Conservation (phyloP, 495 filamentous ascomycete species). For the Glonium stellatum region DNA sequence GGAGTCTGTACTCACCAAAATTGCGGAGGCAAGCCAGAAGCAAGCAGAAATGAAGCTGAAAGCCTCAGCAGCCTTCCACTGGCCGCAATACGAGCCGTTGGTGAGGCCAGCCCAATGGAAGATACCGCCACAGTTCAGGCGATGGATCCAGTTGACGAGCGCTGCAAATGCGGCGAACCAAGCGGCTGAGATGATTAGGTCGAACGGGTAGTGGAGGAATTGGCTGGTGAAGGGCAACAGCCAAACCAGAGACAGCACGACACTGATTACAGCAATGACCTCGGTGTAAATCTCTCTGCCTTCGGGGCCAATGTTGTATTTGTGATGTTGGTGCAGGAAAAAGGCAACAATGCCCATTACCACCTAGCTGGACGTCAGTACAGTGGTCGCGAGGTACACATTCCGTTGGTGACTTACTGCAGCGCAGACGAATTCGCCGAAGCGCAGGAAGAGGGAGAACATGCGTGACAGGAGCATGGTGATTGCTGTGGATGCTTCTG, state of each 20-base stretch:
- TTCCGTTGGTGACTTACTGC: conserved; percentile 15
- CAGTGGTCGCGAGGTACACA: background rate
- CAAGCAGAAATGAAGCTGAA: conserved; percentile 63
- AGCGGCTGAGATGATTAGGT: conserved; percentile 19
- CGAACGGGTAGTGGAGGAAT: conserved; percentile 33
- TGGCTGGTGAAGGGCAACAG: conserved; percentile 47
- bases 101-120: conserved; percentile 41
- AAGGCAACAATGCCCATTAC: conserved; percentile 53
- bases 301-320: conserved; percentile 37
- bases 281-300: conserved; percentile 55
- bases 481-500: background rate
- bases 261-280: conserved; percentile 50
- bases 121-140: conserved; percentile 49
- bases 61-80: conserved; percentile 61
- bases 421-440: conserved; percentile 38
- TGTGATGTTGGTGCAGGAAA: conserved; percentile 41
- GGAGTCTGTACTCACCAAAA: conserved; percentile 35
- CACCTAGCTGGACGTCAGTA: conserved; percentile 30
- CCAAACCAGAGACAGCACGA: conserved; percentile 48
- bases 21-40: conserved; percentile 55
- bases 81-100: conserved; percentile 42
- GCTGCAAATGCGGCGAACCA: conserved; percentile 28
- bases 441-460: conserved; percentile 44
- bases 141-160: conserved; percentile 43
- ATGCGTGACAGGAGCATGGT: conserved; percentile 43